Conservation (phyloP, 352 stramenopile species). For the Halophytophthora polymorphica region DNA sequence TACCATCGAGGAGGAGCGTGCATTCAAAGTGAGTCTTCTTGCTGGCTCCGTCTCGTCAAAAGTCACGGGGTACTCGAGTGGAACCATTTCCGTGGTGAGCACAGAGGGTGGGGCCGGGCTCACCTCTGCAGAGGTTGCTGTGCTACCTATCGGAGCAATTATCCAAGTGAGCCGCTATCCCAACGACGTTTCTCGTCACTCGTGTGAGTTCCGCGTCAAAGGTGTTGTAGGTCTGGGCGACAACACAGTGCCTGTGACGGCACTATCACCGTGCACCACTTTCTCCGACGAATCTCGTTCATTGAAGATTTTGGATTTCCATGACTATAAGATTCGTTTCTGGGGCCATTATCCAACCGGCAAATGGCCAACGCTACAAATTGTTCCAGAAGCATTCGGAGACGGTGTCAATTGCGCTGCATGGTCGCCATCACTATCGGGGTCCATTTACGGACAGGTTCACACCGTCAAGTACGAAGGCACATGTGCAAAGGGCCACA, state of each 20-base stretch:
- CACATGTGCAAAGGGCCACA: slow-evolving; percentile 39
- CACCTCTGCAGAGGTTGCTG: slow-evolving; percentile 24
- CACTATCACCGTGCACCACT: slow-evolving; percentile 23
- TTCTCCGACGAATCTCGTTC: slow-evolving; percentile 46
- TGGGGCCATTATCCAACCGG: slow-evolving; percentile 67
- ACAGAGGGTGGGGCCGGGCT: slow-evolving; percentile 22
- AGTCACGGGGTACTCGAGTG: slow-evolving; percentile 34
- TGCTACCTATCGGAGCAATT: slow-evolving; percentile 31
- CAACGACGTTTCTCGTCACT: slow-evolving; percentile 61
- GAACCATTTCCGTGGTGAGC: slow-evolving; percentile 35
- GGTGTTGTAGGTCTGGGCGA: slow-evolving; percentile 7
- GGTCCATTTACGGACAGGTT: slow-evolving; percentile 47
- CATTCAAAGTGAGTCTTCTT: slow-evolving; percentile 64
- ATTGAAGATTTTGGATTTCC: slow-evolving; percentile 62
- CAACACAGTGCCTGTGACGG: slow-evolving; percentile 32
- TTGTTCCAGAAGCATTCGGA: slow-evolving; percentile 43
- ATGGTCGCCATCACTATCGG: slow-evolving; percentile 31
- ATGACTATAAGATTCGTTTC: slow-evolving; percentile 72
- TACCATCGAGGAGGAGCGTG: slow-evolving; percentile 42
- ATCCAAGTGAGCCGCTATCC: slow-evolving; percentile 74
- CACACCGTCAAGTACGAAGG: slow-evolving; percentile 74
- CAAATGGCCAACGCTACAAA: slow-evolving; percentile 65
- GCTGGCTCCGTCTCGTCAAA: slow-evolving; percentile 34
- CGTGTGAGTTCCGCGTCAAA: slow-evolving; percentile 51
- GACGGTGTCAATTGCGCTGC: slow-evolving; percentile 14